Percentiles rank a stretch among this genome's conserved stretches.
These are phyloP conservation scores for Pythium aquatile DNA, from an alignment of 352 stramenopile genomes.

Conservation along the genomic window DNA sequence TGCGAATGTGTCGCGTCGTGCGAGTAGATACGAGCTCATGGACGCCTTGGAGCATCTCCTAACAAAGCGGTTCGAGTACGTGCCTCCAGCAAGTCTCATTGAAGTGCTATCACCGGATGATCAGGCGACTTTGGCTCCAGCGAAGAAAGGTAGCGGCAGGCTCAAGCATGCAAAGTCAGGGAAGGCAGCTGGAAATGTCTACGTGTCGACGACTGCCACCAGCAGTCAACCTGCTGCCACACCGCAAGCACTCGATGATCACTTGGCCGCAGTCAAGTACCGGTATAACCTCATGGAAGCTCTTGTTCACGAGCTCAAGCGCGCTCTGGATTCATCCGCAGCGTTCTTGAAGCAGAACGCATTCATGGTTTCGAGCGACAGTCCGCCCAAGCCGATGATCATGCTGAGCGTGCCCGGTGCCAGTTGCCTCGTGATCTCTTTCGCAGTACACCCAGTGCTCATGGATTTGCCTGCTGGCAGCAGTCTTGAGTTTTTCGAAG, in stretches of 20 bases:
- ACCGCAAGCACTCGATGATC: neutral
- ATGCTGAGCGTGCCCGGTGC: constrained; percentile 59
- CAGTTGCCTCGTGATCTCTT: constrained; percentile 75
- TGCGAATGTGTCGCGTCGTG: neutral
- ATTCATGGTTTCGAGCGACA: constrained; percentile 68
- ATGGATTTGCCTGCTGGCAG: constrained; percentile 75
- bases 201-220: neutral
- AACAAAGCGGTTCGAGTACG: constrained; percentile 54
- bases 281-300: constrained; percentile 64
- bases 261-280: constrained; percentile 35
- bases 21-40: constrained; percentile 30
- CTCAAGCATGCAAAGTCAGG: constrained; percentile 14
- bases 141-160: constrained; percentile 6
- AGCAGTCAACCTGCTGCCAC: neutral
- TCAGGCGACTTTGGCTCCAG: neutral
- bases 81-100: neutral
- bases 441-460: constrained; percentile 70
- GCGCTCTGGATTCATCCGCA: constrained; percentile 46
- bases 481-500: constrained; percentile 69
- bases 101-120: neutral
- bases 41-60: constrained; percentile 45
- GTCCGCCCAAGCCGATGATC: constrained; percentile 58
- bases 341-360: constrained; percentile 46
- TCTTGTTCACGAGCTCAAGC: constrained; percentile 51
- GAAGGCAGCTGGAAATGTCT: neutral